phyloP scores from a whole-genome alignment of 1,139 yeast genomes.

The Pichia sp. region DNA sequence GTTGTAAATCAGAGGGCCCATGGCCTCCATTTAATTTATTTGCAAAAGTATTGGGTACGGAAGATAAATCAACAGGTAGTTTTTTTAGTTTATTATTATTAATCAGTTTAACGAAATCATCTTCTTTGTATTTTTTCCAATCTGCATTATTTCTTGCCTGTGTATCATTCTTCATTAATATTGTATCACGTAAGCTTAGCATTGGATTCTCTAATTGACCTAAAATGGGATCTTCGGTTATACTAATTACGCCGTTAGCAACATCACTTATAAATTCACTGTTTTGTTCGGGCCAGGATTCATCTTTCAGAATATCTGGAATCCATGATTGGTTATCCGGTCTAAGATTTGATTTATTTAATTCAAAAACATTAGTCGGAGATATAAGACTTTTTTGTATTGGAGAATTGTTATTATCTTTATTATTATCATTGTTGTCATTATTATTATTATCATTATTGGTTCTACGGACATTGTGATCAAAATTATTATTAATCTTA shows the following conservation, averaged over 20 bases:
- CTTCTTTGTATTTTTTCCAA: constrained; percentile 24
- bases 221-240: neutral
- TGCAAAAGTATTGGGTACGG: constrained; percentile 27
- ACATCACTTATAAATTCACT: constrained; percentile 4
- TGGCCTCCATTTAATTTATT: constrained; percentile 19
- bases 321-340: constrained; percentile 19
- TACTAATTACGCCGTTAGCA: neutral
- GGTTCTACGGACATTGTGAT: constrained; percentile 6
- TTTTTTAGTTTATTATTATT: constrained; percentile 18
- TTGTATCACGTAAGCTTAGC: constrained; percentile 20
- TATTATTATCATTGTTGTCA: neutral
- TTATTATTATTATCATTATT: neutral
- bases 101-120: constrained; percentile 18
- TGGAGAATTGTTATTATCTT: neutral
- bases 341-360: too few species aligned
- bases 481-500: constrained; percentile 20
- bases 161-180: constrained; percentile 16
- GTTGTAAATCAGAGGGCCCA: constrained; percentile 23
- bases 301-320: constrained; percentile 23
- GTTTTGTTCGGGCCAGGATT: constrained; percentile 23
- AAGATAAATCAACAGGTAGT: constrained; percentile 17
- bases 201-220: constrained; percentile 7
- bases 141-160: constrained; percentile 22
- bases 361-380: neutral
- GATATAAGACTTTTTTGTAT: neutral